These are phyloP conservation scores for Streptanthus diversifolius DNA, from an alignment of 345 rosid genomes.

Conservation along the genomic window DNA sequence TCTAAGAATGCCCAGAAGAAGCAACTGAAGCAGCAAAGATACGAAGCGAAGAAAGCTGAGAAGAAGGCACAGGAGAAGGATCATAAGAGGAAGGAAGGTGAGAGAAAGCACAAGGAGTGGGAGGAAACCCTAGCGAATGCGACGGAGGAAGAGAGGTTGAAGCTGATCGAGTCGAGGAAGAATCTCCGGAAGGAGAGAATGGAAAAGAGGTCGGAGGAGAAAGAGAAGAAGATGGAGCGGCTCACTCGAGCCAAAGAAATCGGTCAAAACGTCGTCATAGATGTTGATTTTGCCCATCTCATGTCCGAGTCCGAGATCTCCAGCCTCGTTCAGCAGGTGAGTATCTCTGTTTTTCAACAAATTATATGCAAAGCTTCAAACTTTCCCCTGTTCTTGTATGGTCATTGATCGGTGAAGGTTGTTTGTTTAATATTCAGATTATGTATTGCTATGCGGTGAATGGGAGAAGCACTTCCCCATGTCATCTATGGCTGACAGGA, in stretches of 20 bases:
- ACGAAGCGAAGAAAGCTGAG: conserved; percentile 82
- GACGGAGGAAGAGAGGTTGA: conserved; percentile 60
- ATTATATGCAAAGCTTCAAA: background rate
- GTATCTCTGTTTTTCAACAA: background rate
- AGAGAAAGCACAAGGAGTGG: conserved; percentile 39
- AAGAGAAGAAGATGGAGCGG: conserved; percentile 52
- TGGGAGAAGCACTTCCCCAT: conserved; percentile 55
- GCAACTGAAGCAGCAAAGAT: conserved; percentile 70
- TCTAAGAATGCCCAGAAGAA: conserved; percentile 85
- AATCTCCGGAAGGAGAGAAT: conserved; percentile 62
- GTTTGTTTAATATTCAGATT: conserved; percentile 32
- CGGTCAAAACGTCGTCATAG: conserved; percentile 76
- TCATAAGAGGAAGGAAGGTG: conserved; percentile 62
- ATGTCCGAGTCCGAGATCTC: conserved; percentile 73
- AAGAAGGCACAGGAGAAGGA: conserved; percentile 73
- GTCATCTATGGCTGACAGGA: conserved; percentile 89
- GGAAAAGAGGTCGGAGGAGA: conserved; percentile 74
- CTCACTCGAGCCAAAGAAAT: conserved; percentile 52
- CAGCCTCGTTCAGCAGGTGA: conserved; percentile 86
- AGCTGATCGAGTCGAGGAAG: conserved; percentile 67
- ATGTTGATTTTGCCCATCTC: conserved; percentile 76
- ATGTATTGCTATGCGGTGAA: conserved; percentile 94
- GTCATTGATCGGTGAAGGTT: conserved; percentile 21
- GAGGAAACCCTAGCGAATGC: conserved; percentile 24
- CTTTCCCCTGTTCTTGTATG: background rate